A percentile compares a stretch with the other conserved stretches of the same genome.
Evolutionary conservation across 164 flowering plant genomes (phyloP).

Genomic region (Tetracentron sinense): DNA sequence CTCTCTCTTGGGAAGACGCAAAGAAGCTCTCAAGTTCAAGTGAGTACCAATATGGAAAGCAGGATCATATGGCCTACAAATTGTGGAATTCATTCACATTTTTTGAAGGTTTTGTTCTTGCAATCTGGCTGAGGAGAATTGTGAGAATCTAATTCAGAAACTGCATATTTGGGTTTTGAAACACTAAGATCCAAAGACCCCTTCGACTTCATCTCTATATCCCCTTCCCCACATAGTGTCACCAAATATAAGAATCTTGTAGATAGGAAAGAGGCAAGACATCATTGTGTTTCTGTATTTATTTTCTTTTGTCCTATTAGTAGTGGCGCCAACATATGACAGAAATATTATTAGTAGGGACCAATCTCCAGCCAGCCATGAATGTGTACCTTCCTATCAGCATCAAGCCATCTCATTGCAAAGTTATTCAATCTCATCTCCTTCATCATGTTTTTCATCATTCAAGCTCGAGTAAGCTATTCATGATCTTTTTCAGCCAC

Average conservation of each 20-base stretch:
- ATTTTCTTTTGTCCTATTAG: no score
- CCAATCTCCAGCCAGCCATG: conserved; percentile 42
- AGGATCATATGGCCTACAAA: no score
- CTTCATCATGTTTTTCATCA: conserved; percentile 35
- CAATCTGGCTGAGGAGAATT: neutral
- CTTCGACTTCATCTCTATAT: neutral
- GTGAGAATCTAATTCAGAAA: neutral
- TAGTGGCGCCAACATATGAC: conserved; percentile 18
- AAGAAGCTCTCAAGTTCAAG: conserved; percentile 53
- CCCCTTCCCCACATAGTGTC: neutral
- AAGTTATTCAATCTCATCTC: conserved; percentile 38
- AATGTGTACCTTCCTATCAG: conserved; percentile 33
- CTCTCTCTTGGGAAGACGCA: conserved; percentile 66
- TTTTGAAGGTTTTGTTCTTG: neutral
- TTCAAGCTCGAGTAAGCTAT: no score
- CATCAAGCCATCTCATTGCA: conserved; percentile 49
- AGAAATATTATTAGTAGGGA: conserved; percentile 35
- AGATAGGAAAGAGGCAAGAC: neutral
- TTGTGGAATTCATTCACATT: neutral
- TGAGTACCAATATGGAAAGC: conserved; percentile 14
- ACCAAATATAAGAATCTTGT: neutral
- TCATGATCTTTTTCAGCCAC: no score
- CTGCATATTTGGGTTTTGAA: neutral
- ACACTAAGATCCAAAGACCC: neutral
- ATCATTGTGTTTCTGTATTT: neutral